phyloP scores from a whole-genome alignment of 78 protist genomes.

The Tieghemostelium lacteum region DNA sequence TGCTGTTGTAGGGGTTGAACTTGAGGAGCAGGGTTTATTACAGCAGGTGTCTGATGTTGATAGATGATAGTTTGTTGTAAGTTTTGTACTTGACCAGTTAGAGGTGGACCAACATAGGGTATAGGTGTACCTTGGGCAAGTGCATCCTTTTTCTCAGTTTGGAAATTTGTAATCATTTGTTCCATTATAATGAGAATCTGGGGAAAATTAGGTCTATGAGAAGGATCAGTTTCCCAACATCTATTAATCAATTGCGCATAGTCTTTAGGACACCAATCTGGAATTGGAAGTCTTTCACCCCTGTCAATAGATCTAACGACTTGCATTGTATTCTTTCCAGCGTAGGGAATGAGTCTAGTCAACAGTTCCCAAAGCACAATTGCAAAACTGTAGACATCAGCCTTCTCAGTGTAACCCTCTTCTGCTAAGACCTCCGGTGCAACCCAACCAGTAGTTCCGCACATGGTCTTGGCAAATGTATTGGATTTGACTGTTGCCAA shows the following conservation, averaged over 20 bases:
- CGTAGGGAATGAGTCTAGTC: constrained; percentile 78
- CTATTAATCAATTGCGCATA: constrained; percentile 50
- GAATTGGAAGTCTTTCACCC: constrained; percentile 67
- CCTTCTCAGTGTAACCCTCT: constrained; percentile 72
- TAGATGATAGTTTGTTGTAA: neutral
- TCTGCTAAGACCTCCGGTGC: constrained; percentile 77
- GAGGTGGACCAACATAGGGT: constrained; percentile 64
- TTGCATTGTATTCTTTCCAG: constrained; percentile 74
- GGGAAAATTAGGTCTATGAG: constrained; percentile 71
- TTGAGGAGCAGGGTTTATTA: constrained; percentile 6
- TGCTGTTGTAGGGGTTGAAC: neutral
- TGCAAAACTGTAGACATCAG: constrained; percentile 71
- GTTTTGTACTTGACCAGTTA: constrained; percentile 1
- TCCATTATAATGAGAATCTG: constrained; percentile 70
- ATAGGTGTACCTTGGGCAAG: constrained; percentile 14
- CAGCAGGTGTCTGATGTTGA: neutral
- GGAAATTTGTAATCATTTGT: constrained; percentile 48
- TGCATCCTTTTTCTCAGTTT: constrained; percentile 36
- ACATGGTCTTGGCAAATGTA: constrained; percentile 61
- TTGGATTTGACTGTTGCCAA: constrained; percentile 77
- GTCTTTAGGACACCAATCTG: constrained; percentile 61
- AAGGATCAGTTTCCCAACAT: constrained; percentile 82
- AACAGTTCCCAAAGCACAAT: constrained; percentile 73
- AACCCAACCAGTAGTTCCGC: constrained; percentile 80
- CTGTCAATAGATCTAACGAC: constrained; percentile 67